phyloP scores from a whole-genome alignment of 1,284 basidiomycete species.

The Entoloma clypeatum region DNA sequence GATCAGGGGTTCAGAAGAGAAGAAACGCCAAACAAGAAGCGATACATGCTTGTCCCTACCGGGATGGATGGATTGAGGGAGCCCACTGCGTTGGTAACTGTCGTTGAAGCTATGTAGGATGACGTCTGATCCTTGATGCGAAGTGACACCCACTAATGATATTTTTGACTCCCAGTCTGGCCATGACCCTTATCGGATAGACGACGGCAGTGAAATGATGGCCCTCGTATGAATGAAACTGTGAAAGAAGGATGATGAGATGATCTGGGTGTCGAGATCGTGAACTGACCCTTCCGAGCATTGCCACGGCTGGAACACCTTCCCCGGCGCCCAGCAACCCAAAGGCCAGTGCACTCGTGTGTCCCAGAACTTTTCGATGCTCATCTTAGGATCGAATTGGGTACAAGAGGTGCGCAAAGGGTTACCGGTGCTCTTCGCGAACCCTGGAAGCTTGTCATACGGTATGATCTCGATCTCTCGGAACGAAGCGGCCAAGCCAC shows the following conservation, averaged over 20 bases:
- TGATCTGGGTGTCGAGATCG: neutral
- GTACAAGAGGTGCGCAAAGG: neutral
- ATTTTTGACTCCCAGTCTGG: constrained; percentile 65
- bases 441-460: constrained; percentile 62
- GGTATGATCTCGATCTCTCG: constrained; percentile 53
- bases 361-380: constrained; percentile 55
- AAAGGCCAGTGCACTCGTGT: constrained; percentile 75
- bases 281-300: constrained; percentile 71
- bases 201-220: constrained; percentile 63
- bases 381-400: constrained; percentile 1
- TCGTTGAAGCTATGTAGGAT: constrained; percentile 5
- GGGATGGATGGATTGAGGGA: constrained; percentile 66
- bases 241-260: constrained; percentile 14
- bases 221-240: constrained; percentile 86
- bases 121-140: neutral
- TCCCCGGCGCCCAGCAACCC: constrained; percentile 60
- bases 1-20: neutral
- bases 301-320: constrained; percentile 72
- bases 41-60: constrained; percentile 84
- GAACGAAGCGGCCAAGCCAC: constrained; percentile 57
- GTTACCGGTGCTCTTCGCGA: constrained; percentile 70
- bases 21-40: too few species aligned
- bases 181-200: constrained; percentile 77
- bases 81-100: constrained; percentile 85
- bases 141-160: constrained; percentile 58